Evolutionary conservation across 805 yeast genomes (phyloP).

Genomic region (Lachancea cidri): DNA sequence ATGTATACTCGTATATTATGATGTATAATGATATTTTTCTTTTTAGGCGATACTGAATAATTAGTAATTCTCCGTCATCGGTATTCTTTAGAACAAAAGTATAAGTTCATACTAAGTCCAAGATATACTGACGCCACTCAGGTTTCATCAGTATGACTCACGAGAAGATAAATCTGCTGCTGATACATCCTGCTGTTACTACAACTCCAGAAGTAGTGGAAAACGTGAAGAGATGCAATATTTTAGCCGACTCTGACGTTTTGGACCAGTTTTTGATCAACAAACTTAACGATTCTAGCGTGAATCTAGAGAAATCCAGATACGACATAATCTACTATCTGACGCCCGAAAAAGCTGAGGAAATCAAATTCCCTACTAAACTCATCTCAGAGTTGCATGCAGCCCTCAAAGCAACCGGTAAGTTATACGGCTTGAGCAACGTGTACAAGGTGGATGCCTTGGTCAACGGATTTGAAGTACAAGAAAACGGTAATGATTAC

Average conservation of each 20-base stretch:
- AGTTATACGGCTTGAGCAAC: slow-evolving; percentile 46
- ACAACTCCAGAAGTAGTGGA: slow-evolving; percentile 47
- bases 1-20: neutral
- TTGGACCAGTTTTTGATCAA: slow-evolving; percentile 52
- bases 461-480: slow-evolving; percentile 52
- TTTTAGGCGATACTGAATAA: neutral
- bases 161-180: slow-evolving; percentile 34
- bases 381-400: slow-evolving; percentile 38
- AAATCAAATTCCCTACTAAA: slow-evolving; percentile 43
- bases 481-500: slow-evolving; percentile 32
- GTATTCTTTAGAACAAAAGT: no score
- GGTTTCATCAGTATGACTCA: slow-evolving; percentile 4
- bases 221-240: slow-evolving; percentile 30
- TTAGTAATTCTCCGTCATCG: neutral
- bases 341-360: slow-evolving; percentile 47
- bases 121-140: neutral
- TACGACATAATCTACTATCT: slow-evolving; percentile 47
- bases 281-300: slow-evolving; percentile 47
- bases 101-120: neutral
- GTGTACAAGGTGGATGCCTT: slow-evolving; percentile 49
- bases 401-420: slow-evolving; percentile 42
- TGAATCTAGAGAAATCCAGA: slow-evolving; percentile 33
- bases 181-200: slow-evolving; percentile 65
- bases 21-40: neutral
- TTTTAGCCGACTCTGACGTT: slow-evolving; percentile 29